These are phyloP conservation scores for Rosellinia necatrix DNA, from an alignment of 2,329 filamentous ascomycete species.

Conservation along the genomic window DNA sequence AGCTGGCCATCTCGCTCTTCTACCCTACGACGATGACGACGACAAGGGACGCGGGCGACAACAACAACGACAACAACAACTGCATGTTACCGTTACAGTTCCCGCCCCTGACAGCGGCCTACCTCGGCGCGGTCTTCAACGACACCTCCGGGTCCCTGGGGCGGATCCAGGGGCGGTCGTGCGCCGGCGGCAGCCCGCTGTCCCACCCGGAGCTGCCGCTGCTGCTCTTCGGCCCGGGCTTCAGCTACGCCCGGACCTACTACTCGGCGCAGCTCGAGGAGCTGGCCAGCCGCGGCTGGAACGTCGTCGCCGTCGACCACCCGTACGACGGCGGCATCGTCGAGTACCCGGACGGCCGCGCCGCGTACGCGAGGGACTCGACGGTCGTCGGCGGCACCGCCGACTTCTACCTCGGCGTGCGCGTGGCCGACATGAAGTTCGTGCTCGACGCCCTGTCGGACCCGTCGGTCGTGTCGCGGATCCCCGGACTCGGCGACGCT, in stretches of 20 bases:
- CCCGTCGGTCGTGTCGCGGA: not conserved
- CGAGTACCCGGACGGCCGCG: constrained; percentile 1
- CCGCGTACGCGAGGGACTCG: not conserved
- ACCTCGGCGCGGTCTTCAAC: constrained; percentile 5
- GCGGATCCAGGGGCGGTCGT: not conserved
- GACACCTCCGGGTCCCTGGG: not conserved
- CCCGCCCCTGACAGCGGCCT: constrained; percentile 6
- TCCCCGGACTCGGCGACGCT: not conserved
- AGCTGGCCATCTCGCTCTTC: constrained; percentile 6
- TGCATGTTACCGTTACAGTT: constrained; percentile 2
- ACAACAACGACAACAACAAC: not conserved
- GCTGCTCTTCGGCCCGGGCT: constrained; percentile 3
- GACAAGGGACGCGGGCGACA: too few species aligned
- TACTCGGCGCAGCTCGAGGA: constrained; percentile 4
- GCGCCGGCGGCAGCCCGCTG: not conserved
- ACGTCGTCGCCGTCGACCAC: constrained; percentile 3
- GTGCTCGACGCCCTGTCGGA: constrained; percentile 4
- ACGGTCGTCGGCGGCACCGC: not conserved
- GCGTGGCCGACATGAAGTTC: constrained; percentile 2
- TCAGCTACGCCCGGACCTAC: not conserved
- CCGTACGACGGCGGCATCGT: not conserved
- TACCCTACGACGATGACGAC: too few species aligned
- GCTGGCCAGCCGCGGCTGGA: constrained; percentile 1
- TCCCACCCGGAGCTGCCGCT: not conserved
- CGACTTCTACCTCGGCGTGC: not conserved